Evolutionary conservation across 768 basidiomycete species (phyloP).

Genomic region (Kondoa subrosea): DNA sequence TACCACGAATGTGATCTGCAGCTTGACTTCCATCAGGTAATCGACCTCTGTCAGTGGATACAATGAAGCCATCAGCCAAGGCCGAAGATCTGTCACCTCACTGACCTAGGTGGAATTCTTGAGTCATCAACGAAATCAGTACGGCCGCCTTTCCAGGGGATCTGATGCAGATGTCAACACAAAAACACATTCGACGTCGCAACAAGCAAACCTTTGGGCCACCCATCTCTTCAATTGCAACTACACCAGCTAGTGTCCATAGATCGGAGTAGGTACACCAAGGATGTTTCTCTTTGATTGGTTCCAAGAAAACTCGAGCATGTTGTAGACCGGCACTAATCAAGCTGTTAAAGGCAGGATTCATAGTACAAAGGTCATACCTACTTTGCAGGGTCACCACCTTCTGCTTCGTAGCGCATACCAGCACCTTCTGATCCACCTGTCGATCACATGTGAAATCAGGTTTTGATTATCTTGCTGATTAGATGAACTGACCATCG

Average conservation of each 20-base stretch:
- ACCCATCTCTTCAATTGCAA: conserved; percentile 73
- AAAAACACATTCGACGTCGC: conserved; percentile 22
- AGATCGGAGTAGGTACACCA: conserved; percentile 50
- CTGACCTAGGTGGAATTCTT: conserved; percentile 46
- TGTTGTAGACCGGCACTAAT: conserved; percentile 69
- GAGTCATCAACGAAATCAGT: conserved; percentile 45
- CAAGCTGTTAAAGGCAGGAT: conserved; percentile 27
- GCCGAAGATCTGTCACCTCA: too few species aligned
- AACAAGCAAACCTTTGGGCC: conserved; percentile 90
- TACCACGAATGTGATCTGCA: conserved; percentile 55
- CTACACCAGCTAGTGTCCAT: conserved; percentile 71
- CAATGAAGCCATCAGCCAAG: not conserved
- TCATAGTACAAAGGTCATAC: conserved; percentile 1
- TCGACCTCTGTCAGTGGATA: conserved; percentile 42
- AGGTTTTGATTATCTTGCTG: not conserved
- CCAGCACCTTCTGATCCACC: conserved; percentile 72
- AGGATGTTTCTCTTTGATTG: conserved; percentile 62
- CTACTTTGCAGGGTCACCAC: conserved; percentile 39
- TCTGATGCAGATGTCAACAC: not conserved
- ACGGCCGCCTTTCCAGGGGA: not conserved
- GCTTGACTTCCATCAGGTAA: not conserved
- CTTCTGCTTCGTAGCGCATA: conserved; percentile 89
- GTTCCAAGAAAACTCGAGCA: conserved; percentile 65
- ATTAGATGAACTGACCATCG: not conserved
- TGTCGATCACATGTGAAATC: conserved; percentile 34